Percentiles rank a stretch among this genome's conserved stretches.
Evolutionary conservation across 768 basidiomycete species (phyloP).

Genomic region (Rossbeevera mucosa): DNA sequence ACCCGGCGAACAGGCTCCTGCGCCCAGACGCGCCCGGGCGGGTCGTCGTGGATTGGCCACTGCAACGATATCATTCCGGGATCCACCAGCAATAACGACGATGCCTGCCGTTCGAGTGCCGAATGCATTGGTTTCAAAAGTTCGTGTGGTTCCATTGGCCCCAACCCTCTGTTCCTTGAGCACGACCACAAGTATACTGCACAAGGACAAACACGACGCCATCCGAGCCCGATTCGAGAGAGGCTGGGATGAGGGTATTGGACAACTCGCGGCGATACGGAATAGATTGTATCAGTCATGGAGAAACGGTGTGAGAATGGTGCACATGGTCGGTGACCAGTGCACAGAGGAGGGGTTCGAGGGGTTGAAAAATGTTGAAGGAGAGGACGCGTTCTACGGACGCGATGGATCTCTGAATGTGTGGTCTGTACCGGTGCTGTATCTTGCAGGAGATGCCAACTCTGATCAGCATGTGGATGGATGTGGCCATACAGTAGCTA

Average conservation of each 20-base stretch:
- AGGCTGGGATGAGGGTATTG: conserved; percentile 62
- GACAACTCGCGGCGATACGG: conserved; percentile 46
- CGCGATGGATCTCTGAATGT: conserved; percentile 4
- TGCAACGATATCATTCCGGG: conserved; percentile 59
- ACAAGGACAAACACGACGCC: conserved; percentile 33
- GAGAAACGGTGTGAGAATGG: conserved; percentile 40
- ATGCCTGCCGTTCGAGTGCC: conserved; percentile 7
- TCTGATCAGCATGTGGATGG: conserved; percentile 30
- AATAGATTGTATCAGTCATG: conserved; percentile 43
- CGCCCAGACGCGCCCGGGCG: conserved; percentile 26
- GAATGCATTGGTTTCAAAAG: conserved; percentile 29
- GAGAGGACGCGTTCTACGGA: conserved; percentile 27
- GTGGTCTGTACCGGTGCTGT: conserved; percentile 32
- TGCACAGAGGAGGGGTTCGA: conserved; percentile 30
- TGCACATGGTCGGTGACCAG: conserved; percentile 35
- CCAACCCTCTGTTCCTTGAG: conserved; percentile 49
- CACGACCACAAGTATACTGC: conserved; percentile 32
- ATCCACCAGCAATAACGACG: conserved; percentile 18
- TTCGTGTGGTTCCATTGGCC: conserved; percentile 55
- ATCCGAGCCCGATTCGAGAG: conserved; percentile 51
- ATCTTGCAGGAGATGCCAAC: conserved; percentile 32
- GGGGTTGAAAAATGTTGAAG: conserved; percentile 32
- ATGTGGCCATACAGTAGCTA: conserved; percentile 36
- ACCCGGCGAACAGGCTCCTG: background rate
- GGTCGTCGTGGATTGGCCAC: conserved; percentile 64